Conservation (phyloP, 176 grass and related monocot genomes). For the Oryza punctata region DNA sequence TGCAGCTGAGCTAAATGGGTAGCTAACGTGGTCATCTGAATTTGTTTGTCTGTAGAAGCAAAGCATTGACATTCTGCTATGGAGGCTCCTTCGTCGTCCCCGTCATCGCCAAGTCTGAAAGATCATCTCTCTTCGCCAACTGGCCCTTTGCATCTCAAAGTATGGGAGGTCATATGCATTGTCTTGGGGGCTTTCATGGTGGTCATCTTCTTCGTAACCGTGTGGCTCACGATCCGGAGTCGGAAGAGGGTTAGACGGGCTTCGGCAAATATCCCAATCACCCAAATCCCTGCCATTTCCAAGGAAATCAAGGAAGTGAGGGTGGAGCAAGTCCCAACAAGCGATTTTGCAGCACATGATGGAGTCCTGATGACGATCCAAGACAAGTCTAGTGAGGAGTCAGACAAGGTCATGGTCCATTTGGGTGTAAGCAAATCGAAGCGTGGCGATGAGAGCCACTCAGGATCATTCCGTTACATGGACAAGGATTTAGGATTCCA, state of each 20-base stretch:
- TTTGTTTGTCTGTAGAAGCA: conserved; percentile 53
- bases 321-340: conserved; percentile 69
- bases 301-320: conserved; percentile 95
- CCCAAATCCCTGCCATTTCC: conserved; percentile 72
- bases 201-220: conserved; percentile 62
- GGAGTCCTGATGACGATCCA: conserved; percentile 61
- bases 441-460: conserved; percentile 76
- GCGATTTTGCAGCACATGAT: conserved; percentile 38
- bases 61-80: conserved; percentile 37
- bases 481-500: conserved; percentile 71
- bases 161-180: conserved; percentile 92
- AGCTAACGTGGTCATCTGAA: conserved; percentile 26
- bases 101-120: conserved; percentile 63
- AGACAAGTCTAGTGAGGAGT: conserved; percentile 63
- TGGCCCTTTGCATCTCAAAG: conserved; percentile 79
- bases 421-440: conserved; percentile 71
- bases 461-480: conserved; percentile 85
- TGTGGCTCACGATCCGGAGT: conserved; percentile 74
- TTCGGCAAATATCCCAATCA: conserved; percentile 64
- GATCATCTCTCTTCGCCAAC: conserved; percentile 73
- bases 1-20: conserved; percentile 14
- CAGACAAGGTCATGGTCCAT: conserved; percentile 67
- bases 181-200: conserved; percentile 73
- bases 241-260: conserved; percentile 65
- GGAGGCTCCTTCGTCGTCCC: conserved; percentile 27